phyloP scores from a whole-genome alignment of 768 basidiomycete genomes.

The Suillus americanus region DNA sequence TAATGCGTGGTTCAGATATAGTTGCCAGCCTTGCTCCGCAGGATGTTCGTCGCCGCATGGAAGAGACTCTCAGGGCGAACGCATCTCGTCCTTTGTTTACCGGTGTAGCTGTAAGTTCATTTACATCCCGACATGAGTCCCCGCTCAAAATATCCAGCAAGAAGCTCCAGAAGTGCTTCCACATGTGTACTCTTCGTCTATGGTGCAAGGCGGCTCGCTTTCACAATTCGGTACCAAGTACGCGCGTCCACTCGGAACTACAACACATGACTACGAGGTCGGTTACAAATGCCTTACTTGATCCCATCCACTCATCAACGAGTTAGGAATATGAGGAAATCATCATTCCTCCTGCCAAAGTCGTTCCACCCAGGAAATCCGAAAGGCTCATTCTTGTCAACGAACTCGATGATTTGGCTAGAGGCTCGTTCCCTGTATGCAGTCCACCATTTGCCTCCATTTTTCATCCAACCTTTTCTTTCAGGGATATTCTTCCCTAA shows the following conservation, averaged over 20 bases:
- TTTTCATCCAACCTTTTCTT: not conserved
- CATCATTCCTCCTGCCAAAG: slow-evolving; percentile 78
- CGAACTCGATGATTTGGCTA: slow-evolving; percentile 75
- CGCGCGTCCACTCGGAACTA: slow-evolving; percentile 81
- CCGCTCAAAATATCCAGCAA: slow-evolving; percentile 37
- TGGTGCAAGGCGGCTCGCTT: slow-evolving; percentile 59
- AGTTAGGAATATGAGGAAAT: slow-evolving; percentile 88
- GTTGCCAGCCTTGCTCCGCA: slow-evolving; percentile 38
- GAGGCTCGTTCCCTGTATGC: slow-evolving; percentile 82
- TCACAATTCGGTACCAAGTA: slow-evolving; percentile 78
- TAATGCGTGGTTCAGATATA: slow-evolving; percentile 2
- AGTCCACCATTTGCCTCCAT: not conserved
- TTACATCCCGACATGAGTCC: not conserved
- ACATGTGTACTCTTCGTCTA: slow-evolving; percentile 81
- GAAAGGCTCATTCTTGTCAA: slow-evolving; percentile 73
- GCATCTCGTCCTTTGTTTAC: slow-evolving; percentile 66
- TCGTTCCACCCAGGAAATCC: slow-evolving; percentile 65
- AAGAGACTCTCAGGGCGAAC: slow-evolving; percentile 57
- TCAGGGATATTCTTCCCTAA: slow-evolving; percentile 84
- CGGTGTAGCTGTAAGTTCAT: slow-evolving; percentile 45
- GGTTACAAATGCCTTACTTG: slow-evolving; percentile 10
- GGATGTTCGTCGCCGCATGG: slow-evolving; percentile 62
- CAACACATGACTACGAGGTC: slow-evolving; percentile 66
- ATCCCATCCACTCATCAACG: slow-evolving; percentile 7
- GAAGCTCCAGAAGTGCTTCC: slow-evolving; percentile 67